Base-by-base conservation (phyloP, 495 filamentous ascomycete genomes). In the Neurospora hispaniola region DNA sequence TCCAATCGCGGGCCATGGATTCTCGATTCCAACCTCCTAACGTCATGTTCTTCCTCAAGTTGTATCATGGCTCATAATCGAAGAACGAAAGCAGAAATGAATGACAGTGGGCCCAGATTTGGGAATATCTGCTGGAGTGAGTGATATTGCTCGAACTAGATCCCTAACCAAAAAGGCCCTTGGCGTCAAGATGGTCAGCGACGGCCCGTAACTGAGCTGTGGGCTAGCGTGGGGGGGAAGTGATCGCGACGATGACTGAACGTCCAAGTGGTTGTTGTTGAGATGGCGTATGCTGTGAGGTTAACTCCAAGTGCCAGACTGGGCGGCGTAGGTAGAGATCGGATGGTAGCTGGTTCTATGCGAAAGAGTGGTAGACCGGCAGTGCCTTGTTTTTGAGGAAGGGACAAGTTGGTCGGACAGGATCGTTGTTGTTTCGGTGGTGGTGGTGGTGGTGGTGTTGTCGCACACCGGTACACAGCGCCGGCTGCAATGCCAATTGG, bases 81-180 rank as follows among this genome's bases (percentile, higher is more conserved):
- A 35, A 59, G 43, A 38, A 11, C 54, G 27, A 59, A 31, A 62
- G 27, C 27, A 59, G 70, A 44, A 42, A 48, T 18, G 43, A 59
- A 66, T 66, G 54, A 66, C 54, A 31, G 54, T 35, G 54, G 54
- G 23, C 54, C 27, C 54, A 66, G 31, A 66, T 27, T 38, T 38
- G 54, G 54, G 54, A 66, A 66, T 66, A 66, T 66, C 54, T 73
- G 44, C 48, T 74, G 41, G 76, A 76, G 72, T 74, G 72, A 78
- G 72, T 74, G 72, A 77, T 78, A 74, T 69, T 78, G 71, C 43
- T n/a, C 43, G 71, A 69, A 42, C 72, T 74, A 74, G 70, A 71
- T 71, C 72, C 76, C 71, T 78, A 78, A 79, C 77, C 77, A 78
- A 78, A 79, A 78, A 78, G 62, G 31, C 39, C 27, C 39, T 66